phyloP scores from a whole-genome alignment of 2,329 filamentous ascomycete genomes.

The Scleromitrula shiraiana region DNA sequence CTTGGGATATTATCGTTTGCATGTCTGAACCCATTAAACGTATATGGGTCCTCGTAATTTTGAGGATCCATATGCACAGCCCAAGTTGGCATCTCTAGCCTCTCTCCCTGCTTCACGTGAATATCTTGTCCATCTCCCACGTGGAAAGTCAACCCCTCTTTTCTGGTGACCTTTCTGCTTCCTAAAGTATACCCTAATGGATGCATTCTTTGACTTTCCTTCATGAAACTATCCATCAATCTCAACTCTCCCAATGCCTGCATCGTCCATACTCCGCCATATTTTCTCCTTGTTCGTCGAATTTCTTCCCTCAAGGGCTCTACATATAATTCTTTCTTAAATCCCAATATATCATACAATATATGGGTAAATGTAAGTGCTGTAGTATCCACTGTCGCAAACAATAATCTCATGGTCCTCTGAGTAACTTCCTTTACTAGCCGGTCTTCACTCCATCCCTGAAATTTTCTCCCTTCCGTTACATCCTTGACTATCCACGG shows the following conservation, averaged over 20 bases:
- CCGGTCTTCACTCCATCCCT: not conserved
- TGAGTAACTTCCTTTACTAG: not conserved
- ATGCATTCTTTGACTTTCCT: slow-evolving; percentile 4
- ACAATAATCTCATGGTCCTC: not conserved
- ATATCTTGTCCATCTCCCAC: not conserved
- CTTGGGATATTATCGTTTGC: not conserved
- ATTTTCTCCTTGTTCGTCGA: not conserved
- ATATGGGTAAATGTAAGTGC: slow-evolving; percentile 3
- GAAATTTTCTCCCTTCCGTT: not conserved
- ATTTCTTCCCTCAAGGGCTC: slow-evolving; percentile 1
- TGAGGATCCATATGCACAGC: not conserved
- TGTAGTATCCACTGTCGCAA: slow-evolving; percentile 5
- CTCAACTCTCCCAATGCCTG: slow-evolving; percentile 1
- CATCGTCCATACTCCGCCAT: not conserved
- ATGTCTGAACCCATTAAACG: slow-evolving; percentile 2
- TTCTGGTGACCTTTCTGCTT: slow-evolving; percentile 1
- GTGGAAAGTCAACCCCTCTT: not conserved
- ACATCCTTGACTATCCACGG: not conserved
- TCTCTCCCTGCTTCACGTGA: not conserved
- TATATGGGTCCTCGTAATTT: not conserved
- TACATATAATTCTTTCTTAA: not conserved
- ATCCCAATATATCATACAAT: slow-evolving; percentile 3
- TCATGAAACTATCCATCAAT: slow-evolving; percentile 1
- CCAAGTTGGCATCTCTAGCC: not conserved
- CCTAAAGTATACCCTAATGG: slow-evolving; percentile 5